Evolutionary conservation across 345 rosid species (phyloP).

Genomic region (Murraya paniculata): DNA sequence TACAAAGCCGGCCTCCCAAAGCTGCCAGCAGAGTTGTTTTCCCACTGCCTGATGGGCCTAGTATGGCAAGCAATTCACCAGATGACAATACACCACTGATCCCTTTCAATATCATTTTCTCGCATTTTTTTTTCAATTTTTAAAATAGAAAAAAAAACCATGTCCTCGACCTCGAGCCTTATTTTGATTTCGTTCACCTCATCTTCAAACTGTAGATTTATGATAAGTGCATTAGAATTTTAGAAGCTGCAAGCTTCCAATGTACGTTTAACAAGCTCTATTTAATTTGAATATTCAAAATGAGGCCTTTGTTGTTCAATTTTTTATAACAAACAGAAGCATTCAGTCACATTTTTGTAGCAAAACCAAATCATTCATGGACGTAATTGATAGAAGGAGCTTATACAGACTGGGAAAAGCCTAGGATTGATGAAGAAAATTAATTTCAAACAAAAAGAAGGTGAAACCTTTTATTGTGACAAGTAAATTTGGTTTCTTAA

Average conservation of each 20-base stretch:
- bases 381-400: neutral
- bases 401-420: neutral
- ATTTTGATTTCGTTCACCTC: constrained; percentile 29
- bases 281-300: too few species aligned
- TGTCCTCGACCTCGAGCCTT: neutral
- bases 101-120: constrained; percentile 46
- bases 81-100: constrained; percentile 38
- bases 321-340: too few species aligned
- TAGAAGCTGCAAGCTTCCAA: too few species aligned
- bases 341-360: too few species aligned
- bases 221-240: neutral
- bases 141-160: neutral
- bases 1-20: constrained; percentile 42
- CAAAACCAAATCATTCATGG: neutral
- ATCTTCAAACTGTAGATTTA: constrained; percentile 42
- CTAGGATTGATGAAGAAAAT: neutral
- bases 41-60: constrained; percentile 65
- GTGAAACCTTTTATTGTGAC: constrained; percentile 13
- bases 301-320: too few species aligned
- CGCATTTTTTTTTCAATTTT: constrained; percentile 17
- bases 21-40: constrained; percentile 57
- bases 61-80: constrained; percentile 51
- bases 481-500: constrained; percentile 8
- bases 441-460: neutral
- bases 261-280: too few species aligned